Percentiles rank a stretch among this genome's conserved stretches.
phyloP scores from a whole-genome alignment of 208 protist genomes.

The Leishmania martiniquensis region DNA sequence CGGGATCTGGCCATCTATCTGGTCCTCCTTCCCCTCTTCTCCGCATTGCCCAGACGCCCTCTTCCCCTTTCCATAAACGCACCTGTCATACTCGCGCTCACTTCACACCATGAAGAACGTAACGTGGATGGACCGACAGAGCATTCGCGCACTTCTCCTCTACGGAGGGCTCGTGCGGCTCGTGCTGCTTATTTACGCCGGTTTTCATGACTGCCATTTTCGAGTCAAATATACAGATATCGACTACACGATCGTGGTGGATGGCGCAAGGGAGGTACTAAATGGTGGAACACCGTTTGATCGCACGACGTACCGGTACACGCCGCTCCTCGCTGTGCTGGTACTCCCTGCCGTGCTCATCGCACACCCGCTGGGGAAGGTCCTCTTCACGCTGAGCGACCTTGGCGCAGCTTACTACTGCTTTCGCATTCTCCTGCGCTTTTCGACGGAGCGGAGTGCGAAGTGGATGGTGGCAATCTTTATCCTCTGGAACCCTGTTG shows the following conservation, averaged over 20 bases:
- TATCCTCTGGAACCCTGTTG: slow-evolving; percentile 93
- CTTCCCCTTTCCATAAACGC: not conserved
- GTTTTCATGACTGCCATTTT: slow-evolving; percentile 81
- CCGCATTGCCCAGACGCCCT: not conserved
- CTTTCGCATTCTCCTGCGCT: slow-evolving; percentile 62
- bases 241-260: slow-evolving; percentile 96
- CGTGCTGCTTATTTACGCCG: slow-evolving; percentile 72
- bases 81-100: not conserved
- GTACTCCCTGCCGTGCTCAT: slow-evolving; percentile 78
- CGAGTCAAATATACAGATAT: slow-evolving; percentile 97
- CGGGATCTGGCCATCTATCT: too few relatives aligned
- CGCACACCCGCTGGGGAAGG: slow-evolving; percentile 77
- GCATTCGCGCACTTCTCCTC: slow-evolving; percentile 43
- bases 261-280: slow-evolving; percentile 89
- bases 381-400: slow-evolving; percentile 88
- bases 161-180: slow-evolving; percentile 61
- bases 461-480: slow-evolving; percentile 77
- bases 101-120: slow-evolving; percentile 4
- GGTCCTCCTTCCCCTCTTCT: not conserved
- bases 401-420: slow-evolving; percentile 76
- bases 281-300: slow-evolving; percentile 88
- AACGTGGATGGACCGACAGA: slow-evolving; percentile 27
- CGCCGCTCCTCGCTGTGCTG: slow-evolving; percentile 89
- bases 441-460: slow-evolving; percentile 58
- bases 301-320: slow-evolving; percentile 96